Conservation (phyloP, 768 basidiomycete species). For the Leccinum imitatum region DNA sequence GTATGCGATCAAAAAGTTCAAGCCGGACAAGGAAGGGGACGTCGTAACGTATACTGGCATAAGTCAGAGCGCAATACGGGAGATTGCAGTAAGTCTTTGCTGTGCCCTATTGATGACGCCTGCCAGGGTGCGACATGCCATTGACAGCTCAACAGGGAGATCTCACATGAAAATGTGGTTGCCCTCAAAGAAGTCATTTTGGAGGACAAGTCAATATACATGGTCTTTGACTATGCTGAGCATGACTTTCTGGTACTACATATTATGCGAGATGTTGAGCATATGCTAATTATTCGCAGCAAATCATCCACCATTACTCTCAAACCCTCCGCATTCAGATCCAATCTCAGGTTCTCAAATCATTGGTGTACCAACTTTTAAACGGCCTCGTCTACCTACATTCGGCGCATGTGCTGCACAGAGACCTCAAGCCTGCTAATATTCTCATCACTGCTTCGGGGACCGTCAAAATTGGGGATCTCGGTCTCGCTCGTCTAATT, state of each 20-base stretch:
- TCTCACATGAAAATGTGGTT: constrained; percentile 87
- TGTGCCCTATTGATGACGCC: constrained; percentile 15
- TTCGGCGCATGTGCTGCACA: constrained; percentile 91
- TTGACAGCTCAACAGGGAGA: constrained; percentile 80
- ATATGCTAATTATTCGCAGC: constrained; percentile 45
- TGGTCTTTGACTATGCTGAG: constrained; percentile 99
- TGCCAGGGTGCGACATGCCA: constrained; percentile 2
- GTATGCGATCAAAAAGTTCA: constrained; percentile 99
- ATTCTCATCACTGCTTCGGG: constrained; percentile 91
- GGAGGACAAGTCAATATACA: constrained; percentile 98
- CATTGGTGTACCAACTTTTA: constrained; percentile 89
- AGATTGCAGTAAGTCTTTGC: constrained; percentile 75
- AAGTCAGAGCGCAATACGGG: constrained; percentile 95
- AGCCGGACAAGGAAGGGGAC: constrained; percentile 99
- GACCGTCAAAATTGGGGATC: constrained; percentile 96
- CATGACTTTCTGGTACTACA: constrained; percentile 86
- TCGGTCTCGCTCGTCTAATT: constrained; percentile 89
- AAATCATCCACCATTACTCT: constrained; percentile 98
- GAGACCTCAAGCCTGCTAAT: constrained; percentile 98
- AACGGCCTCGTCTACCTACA: constrained; percentile 96
- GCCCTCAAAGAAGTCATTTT: constrained; percentile 92
- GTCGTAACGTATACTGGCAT: constrained; percentile 95
- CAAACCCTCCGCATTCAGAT: constrained; percentile 82
- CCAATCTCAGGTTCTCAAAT: constrained; percentile 79
- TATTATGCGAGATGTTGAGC: not conserved